Evolutionary conservation across 1,139 yeast genomes (phyloP).

Genomic region (Kluyveromyces marxianus): DNA sequence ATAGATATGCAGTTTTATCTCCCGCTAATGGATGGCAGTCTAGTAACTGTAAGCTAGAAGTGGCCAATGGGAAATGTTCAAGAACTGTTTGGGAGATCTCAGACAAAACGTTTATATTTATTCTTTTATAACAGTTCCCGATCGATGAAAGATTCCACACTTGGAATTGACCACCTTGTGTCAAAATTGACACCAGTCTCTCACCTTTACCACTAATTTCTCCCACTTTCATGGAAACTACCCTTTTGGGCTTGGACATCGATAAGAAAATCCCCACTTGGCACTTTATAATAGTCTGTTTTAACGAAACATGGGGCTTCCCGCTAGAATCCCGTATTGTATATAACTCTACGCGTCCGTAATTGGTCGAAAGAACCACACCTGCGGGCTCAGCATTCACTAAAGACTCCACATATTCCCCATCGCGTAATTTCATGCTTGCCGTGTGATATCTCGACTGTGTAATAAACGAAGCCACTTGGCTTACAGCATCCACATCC

Average conservation of each 20-base stretch:
- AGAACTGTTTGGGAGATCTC: slow-evolving; percentile 35
- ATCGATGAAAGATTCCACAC: slow-evolving; percentile 42
- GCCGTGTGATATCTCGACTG: slow-evolving; percentile 25
- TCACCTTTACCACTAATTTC: slow-evolving; percentile 47
- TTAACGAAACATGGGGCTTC: slow-evolving; percentile 41
- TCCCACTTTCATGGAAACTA: slow-evolving; percentile 56
- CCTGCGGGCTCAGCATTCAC: slow-evolving; percentile 73
- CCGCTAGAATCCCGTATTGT: slow-evolving; percentile 65
- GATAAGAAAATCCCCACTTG: slow-evolving; percentile 29
- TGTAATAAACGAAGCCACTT: slow-evolving; percentile 30
- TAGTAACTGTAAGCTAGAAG: slow-evolving; percentile 38
- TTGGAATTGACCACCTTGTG: slow-evolving; percentile 38
- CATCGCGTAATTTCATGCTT: slow-evolving; percentile 36
- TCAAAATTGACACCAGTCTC: slow-evolving; percentile 36
- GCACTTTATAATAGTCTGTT: slow-evolving; percentile 26
- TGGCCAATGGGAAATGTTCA: slow-evolving; percentile 38
- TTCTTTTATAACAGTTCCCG: slow-evolving; percentile 35
- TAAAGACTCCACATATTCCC: slow-evolving; percentile 51
- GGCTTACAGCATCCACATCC: slow-evolving; percentile 34
- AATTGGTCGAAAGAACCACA: slow-evolving; percentile 60
- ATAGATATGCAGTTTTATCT: slow-evolving; percentile 38
- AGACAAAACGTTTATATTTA: slow-evolving; percentile 32
- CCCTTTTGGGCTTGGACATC: slow-evolving; percentile 34
- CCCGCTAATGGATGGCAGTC: slow-evolving; percentile 41
- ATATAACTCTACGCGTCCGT: slow-evolving; percentile 56